phyloP scores from a whole-genome alignment of 495 filamentous ascomycete genomes.

The Trichoderma gamsii region DNA sequence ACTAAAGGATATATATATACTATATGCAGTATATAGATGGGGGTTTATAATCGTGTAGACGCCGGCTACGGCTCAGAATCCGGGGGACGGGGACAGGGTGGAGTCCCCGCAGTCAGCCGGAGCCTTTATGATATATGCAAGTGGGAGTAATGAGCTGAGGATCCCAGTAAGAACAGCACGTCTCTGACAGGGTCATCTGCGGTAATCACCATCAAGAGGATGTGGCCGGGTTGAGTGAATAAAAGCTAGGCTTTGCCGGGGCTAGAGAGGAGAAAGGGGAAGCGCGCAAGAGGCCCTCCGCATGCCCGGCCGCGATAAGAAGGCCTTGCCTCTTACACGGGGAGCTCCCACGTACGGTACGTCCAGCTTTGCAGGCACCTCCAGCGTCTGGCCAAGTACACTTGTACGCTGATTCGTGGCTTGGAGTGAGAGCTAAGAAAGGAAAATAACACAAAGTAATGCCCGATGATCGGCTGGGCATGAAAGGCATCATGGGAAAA shows the following conservation, averaged over 20 bases:
- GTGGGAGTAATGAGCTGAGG: background rate
- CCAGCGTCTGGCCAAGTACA: background rate
- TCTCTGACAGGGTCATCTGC: slow-evolving; percentile 1
- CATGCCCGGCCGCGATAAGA: slow-evolving; percentile 1
- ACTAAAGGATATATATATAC: background rate
- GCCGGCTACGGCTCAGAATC: slow-evolving; percentile 8
- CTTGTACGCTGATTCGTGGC: background rate
- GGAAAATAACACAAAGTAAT: background rate
- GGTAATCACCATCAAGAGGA: background rate
- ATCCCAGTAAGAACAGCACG: background rate
- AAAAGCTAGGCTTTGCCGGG: slow-evolving; percentile 3
- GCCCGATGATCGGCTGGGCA: background rate
- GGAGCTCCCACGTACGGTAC: background rate
- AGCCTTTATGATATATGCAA: background rate
- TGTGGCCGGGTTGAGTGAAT: background rate
- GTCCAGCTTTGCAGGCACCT: slow-evolving; percentile 6
- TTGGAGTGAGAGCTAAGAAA: background rate
- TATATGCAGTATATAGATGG: background rate
- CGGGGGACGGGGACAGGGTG: slow-evolving; percentile 1
- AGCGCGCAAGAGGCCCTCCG: background rate
- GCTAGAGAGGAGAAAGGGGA: background rate
- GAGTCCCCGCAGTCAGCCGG: slow-evolving; percentile 5
- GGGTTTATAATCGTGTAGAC: background rate
- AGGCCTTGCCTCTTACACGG: background rate
- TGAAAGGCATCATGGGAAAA: background rate